Conservation (phyloP, 2,329 filamentous ascomycete genomes). For the Elsinoe arachidis region DNA sequence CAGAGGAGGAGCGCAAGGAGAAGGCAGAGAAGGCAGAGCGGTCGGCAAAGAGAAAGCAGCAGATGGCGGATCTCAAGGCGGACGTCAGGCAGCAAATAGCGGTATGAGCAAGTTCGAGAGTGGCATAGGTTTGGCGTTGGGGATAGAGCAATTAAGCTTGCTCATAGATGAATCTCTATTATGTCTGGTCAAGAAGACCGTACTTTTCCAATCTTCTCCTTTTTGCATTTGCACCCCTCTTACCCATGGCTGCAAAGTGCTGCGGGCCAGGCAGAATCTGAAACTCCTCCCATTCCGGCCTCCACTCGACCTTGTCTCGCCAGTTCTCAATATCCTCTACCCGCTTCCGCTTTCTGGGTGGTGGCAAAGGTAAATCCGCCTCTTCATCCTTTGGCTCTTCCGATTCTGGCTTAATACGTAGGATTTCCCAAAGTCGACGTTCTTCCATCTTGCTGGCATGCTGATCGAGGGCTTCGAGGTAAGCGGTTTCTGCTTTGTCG, state of each 20-base stretch:
- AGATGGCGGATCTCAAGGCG: constrained; percentile 1
- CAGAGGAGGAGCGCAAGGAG: constrained; percentile 23
- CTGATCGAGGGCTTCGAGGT: constrained; percentile 42
- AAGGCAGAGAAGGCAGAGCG: constrained; percentile 24
- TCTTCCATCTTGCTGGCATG: constrained; percentile 39
- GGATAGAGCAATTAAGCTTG: background rate
- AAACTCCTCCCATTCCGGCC: constrained; percentile 41
- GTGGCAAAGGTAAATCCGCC: constrained; percentile 18
- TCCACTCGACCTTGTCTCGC: constrained; percentile 39
- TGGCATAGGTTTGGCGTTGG: background rate
- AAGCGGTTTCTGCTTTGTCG: constrained; percentile 30
- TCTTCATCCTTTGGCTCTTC: constrained; percentile 18
- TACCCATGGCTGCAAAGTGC: background rate
- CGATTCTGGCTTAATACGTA: constrained; percentile 21
- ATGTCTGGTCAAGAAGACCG: background rate
- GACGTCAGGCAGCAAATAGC: background rate
- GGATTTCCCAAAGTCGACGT: constrained; percentile 34
- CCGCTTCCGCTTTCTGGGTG: constrained; percentile 26
- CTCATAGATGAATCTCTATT: background rate
- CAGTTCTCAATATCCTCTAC: constrained; percentile 32
- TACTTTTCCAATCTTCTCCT: constrained; percentile 16
- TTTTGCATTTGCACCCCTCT: background rate
- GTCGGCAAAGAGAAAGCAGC: background rate
- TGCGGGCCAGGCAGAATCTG: background rate
- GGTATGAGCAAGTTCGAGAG: background rate